Evolutionary conservation across 352 stramenopile genomes (phyloP).

Genomic region (Phytophthora pseudosyringae): DNA sequence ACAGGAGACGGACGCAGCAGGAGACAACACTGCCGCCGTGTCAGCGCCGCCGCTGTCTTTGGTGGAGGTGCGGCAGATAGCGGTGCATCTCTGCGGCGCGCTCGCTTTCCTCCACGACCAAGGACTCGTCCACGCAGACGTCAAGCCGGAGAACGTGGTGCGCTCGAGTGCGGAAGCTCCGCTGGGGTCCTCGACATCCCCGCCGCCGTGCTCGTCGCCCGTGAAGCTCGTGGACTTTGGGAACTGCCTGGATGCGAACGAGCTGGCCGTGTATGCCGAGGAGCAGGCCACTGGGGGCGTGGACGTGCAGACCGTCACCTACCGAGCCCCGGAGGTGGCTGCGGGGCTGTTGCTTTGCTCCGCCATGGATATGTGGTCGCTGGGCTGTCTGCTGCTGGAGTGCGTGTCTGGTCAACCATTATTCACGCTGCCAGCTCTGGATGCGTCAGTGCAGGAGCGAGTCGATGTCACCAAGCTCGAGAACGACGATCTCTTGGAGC

Average conservation of each 20-base stretch:
- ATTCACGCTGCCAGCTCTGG: slow-evolving; percentile 45
- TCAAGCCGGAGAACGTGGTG: slow-evolving; percentile 83
- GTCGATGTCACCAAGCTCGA: slow-evolving; percentile 18
- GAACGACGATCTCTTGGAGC: slow-evolving; percentile 49
- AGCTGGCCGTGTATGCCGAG: slow-evolving; percentile 46
- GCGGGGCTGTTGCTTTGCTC: slow-evolving; percentile 60
- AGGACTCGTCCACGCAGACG: slow-evolving; percentile 73
- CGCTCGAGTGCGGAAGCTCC: slow-evolving; percentile 26
- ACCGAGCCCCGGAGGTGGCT: slow-evolving; percentile 75
- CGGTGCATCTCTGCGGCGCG: slow-evolving; percentile 68
- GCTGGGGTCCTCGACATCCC: slow-evolving; percentile 12
- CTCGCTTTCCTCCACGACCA: slow-evolving; percentile 66
- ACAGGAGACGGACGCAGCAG: slow-evolving; percentile 6
- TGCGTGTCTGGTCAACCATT: slow-evolving; percentile 62
- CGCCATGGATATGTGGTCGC: slow-evolving; percentile 82
- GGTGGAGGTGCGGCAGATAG: slow-evolving; percentile 54
- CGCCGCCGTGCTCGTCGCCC: slow-evolving; percentile 20
- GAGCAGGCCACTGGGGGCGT: slow-evolving; percentile 46
- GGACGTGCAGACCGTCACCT: slow-evolving; percentile 78
- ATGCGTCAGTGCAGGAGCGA: slow-evolving; percentile 16
- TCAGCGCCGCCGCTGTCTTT: slow-evolving; percentile 42
- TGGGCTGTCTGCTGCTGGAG: slow-evolving; percentile 76
- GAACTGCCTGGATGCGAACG: slow-evolving; percentile 62
- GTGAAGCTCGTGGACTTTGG: slow-evolving; percentile 84
- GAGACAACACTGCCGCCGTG: not conserved